Conservation (phyloP, 2,329 filamentous ascomycete genomes). For the Aspergillus texensis region DNA sequence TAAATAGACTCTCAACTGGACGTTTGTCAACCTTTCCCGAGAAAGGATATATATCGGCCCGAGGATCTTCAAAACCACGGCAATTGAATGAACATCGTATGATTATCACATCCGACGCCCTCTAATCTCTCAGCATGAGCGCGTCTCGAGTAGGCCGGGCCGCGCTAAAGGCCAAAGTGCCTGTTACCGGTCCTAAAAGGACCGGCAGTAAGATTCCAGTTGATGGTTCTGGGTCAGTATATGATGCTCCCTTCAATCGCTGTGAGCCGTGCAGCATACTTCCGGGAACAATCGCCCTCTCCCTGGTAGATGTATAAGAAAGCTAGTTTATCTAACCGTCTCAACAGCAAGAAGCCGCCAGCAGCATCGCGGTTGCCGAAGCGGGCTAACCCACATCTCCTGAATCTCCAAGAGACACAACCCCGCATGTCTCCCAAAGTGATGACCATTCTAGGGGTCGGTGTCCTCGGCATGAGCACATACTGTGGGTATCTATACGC, state of each 20-base stretch:
- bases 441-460: constrained; percentile 42
- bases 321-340: constrained; percentile 9
- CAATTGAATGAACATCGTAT: not conserved
- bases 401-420: constrained; percentile 22
- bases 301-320: not conserved
- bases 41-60: constrained; percentile 5
- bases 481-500: constrained; percentile 49
- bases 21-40: not conserved
- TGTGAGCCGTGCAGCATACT: not conserved
- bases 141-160: constrained; percentile 26
- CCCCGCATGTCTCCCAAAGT: constrained; percentile 32
- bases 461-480: constrained; percentile 44
- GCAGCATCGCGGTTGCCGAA: constrained; percentile 22
- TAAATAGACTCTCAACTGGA: not conserved
- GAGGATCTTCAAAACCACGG: not conserved
- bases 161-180: constrained; percentile 26
- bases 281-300: not conserved
- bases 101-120: not conserved
- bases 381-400: constrained; percentile 27
- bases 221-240: constrained; percentile 24
- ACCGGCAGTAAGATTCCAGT: constrained; percentile 18
- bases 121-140: constrained; percentile 26
- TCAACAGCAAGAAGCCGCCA: constrained; percentile 16
- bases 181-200: constrained; percentile 16
- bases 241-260: not conserved